phyloP scores from a whole-genome alignment of 1,284 basidiomycete genomes.

The Sparassis latifolia region DNA sequence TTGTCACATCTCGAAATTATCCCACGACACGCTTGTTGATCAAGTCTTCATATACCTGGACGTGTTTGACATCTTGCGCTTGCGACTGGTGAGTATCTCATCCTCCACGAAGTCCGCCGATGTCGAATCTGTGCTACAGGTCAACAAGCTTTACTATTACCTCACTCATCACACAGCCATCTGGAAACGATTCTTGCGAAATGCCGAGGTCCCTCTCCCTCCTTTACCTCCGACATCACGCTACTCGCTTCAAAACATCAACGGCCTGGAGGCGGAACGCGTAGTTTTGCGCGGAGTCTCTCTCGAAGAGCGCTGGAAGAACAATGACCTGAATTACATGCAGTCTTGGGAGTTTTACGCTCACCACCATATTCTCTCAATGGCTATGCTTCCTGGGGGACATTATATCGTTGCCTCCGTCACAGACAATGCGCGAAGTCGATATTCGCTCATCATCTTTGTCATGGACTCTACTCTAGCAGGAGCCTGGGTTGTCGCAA shows the following conservation, averaged over 20 bases:
- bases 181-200: slow-evolving; percentile 59
- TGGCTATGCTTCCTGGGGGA: slow-evolving; percentile 62
- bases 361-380: slow-evolving; percentile 44
- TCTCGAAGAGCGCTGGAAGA: slow-evolving; percentile 35
- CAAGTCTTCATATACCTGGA: slow-evolving; percentile 11
- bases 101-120: no score
- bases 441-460: slow-evolving; percentile 48
- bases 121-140: slow-evolving; percentile 1
- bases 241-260: slow-evolving; percentile 34
- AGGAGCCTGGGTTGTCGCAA: slow-evolving; percentile 43
- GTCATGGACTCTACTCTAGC: slow-evolving; percentile 47
- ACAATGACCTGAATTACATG: slow-evolving; percentile 9
- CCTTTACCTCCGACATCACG: slow-evolving; percentile 55
- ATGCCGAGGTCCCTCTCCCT: slow-evolving; percentile 49
- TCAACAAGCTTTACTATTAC: slow-evolving; percentile 15
- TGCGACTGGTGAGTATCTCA: slow-evolving; percentile 12
- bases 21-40: slow-evolving; percentile 16
- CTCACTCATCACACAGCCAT: slow-evolving; percentile 53
- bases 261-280: slow-evolving; percentile 55
- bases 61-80: slow-evolving; percentile 12
- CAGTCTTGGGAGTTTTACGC: slow-evolving; percentile 30
- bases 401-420: slow-evolving; percentile 62
- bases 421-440: slow-evolving; percentile 33
- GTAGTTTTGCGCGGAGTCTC: slow-evolving; percentile 56
- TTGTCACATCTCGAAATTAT: slow-evolving; percentile 10